phyloP scores from a whole-genome alignment of 306 rosid species.

The Malus sieversii region DNA sequence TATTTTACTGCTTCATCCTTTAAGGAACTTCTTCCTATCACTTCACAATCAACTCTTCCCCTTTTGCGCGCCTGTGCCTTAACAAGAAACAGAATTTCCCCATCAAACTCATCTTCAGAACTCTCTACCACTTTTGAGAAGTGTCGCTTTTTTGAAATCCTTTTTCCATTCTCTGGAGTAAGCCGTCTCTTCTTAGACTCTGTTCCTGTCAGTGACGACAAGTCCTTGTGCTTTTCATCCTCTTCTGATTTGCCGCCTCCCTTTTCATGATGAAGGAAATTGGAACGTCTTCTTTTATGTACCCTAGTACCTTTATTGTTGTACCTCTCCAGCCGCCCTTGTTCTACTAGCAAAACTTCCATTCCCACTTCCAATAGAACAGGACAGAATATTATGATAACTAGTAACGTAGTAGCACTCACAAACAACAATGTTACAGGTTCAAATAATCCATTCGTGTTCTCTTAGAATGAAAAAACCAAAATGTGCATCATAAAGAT shows the following conservation, averaged over 20 bases:
- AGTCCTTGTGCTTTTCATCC: constrained; percentile 4
- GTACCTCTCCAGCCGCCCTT: constrained; percentile 8
- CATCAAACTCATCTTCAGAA: constrained; percentile 11
- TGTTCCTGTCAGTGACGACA: background rate
- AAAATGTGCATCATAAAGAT: background rate
- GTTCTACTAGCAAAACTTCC: constrained; percentile 36
- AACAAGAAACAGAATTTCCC: constrained; percentile 11
- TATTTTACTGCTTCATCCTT: constrained; percentile 6
- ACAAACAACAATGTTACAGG: background rate
- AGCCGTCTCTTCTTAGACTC: background rate
- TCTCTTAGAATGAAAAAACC: background rate
- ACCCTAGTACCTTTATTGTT: constrained; percentile 9
- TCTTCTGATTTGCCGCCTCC: constrained; percentile 11
- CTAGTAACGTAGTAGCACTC: background rate
- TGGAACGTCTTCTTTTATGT: constrained; percentile 18
- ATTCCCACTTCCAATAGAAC: constrained; percentile 27
- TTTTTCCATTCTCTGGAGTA: background rate
- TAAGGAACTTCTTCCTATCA: background rate
- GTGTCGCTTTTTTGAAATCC: constrained; percentile 16
- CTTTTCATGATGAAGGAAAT: background rate
- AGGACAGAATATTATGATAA: background rate
- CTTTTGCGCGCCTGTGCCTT: constrained; percentile 36
- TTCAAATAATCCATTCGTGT: background rate
- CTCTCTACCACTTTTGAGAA: background rate
- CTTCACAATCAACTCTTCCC: constrained; percentile 9